Percentiles rank a stretch among this genome's conserved stretches.
Evolutionary conservation across 371 early-diverging fungal genomes (phyloP).

Genomic region (Mycotypha africana): DNA sequence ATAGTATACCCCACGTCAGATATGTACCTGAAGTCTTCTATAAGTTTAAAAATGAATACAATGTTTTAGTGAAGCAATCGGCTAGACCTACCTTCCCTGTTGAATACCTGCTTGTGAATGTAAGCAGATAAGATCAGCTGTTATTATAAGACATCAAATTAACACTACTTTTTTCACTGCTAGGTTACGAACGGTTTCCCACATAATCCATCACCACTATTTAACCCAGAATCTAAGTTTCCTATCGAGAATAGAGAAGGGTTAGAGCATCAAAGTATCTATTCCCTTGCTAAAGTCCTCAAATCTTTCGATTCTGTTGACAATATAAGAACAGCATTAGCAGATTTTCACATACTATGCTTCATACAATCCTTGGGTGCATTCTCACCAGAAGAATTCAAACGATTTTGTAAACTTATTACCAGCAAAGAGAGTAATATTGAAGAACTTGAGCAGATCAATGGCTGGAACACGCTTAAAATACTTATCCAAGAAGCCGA

Average conservation of each 20-base stretch:
- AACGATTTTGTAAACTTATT: constrained; percentile 47
- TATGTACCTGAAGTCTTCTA: constrained; percentile 97
- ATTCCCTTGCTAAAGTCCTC: constrained; percentile 54
- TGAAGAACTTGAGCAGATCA: constrained; percentile 39
- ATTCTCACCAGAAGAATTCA: constrained; percentile 52
- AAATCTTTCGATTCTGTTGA: constrained; percentile 22
- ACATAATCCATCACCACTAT: constrained; percentile 69
- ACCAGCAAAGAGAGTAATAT: constrained; percentile 36
- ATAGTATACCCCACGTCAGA: constrained; percentile 61
- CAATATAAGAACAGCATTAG: constrained; percentile 42
- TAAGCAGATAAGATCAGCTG: too few relatives aligned
- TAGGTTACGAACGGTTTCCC: constrained; percentile 96
- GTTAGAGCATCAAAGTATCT: constrained; percentile 15
- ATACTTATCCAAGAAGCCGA: constrained; percentile 62
- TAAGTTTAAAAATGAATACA: constrained; percentile 92
- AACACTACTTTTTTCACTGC: not conserved
- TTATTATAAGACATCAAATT: not conserved
- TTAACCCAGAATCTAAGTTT: constrained; percentile 54
- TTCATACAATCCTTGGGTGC: constrained; percentile 52
- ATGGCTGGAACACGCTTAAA: constrained; percentile 78
- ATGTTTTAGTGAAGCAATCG: constrained; percentile 74
- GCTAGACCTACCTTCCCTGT: constrained; percentile 95
- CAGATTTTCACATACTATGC: constrained; percentile 83
- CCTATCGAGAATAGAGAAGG: constrained; percentile 64
- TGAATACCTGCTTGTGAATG: constrained; percentile 92